A percentile compares a stretch with the other conserved stretches of the same genome.
Evolutionary conservation across 2,329 filamentous ascomycete genomes (phyloP).

Genomic region (Mariannaea elegans): DNA sequence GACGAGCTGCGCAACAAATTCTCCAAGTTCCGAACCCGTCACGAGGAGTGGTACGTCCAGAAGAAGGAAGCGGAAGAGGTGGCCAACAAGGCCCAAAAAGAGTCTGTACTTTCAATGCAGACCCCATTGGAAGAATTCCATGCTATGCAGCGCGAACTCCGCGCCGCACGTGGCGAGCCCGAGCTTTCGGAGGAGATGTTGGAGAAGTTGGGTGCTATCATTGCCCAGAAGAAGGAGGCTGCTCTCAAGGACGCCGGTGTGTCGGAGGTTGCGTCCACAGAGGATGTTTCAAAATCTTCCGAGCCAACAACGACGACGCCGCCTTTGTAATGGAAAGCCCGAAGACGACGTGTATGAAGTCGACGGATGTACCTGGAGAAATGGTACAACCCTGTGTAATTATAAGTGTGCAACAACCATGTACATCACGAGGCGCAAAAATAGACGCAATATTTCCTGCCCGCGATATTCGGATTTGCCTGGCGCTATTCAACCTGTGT

Average conservation of each 20-base stretch:
- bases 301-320: constrained; percentile 25
- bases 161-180: constrained; percentile 63
- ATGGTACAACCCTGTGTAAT: constrained; percentile 40
- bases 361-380: constrained; percentile 24
- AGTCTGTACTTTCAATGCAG: constrained; percentile 52
- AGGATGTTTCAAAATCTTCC: constrained; percentile 29
- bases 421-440: constrained; percentile 45
- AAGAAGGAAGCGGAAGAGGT: constrained; percentile 68
- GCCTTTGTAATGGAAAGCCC: constrained; percentile 28
- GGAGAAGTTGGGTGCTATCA: constrained; percentile 69
- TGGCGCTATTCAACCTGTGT: too few relatives aligned
- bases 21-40: constrained; percentile 81
- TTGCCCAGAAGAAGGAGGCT: constrained; percentile 62
- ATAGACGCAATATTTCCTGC: constrained; percentile 38
- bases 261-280: constrained; percentile 40
- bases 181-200: constrained; percentile 67
- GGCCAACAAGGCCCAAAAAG: constrained; percentile 48
- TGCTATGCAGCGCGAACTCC: constrained; percentile 60
- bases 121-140: constrained; percentile 69
- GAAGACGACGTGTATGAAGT: constrained; percentile 19
- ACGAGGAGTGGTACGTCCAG: constrained; percentile 77
- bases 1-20: constrained; percentile 88
- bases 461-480: neutral
- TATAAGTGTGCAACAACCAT: constrained; percentile 44
- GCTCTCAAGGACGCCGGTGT: constrained; percentile 51